Evolutionary conservation across 1,284 basidiomycete genomes (phyloP), one percentile per base, ranked within the genome.

Genomic region (Sanghuangporus weigelae): DNA sequence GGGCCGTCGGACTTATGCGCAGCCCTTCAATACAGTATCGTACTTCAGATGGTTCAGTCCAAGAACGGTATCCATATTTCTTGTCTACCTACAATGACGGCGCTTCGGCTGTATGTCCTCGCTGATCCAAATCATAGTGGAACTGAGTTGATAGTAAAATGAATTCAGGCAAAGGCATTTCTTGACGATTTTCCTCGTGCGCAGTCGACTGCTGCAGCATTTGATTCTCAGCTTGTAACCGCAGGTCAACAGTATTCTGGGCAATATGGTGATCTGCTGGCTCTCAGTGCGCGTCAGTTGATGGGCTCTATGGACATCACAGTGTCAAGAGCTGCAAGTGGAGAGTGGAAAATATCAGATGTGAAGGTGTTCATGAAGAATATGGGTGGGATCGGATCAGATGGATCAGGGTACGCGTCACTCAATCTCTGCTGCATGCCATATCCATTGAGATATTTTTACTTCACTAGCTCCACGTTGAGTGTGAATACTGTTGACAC

Each of bases 401-500:
- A 48, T 23, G 44, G 19, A 1, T 7, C 14, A 1, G 23, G 50
- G 58, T 56, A 49, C 36, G 59, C 60, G 16, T 2, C 19, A n/a
- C 1, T 46, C 1, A 19, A n/a, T n/a, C 1, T 46, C 16, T 19
- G n/a, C 2, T 7, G 21, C 21, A 19, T n/a, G 16, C 16, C 1
- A n/a, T 46, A 14, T 46, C 12, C 16, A 16, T 7, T n/a, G 16
- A 11, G 7, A 4, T 19, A 2, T n/a, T 1, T 19, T 23, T 16
- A 39, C 16, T 14, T 21, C 11, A 10, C 40, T 31, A 51, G 50
- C 14, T 8, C 7, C 12, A 51, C 50, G 19, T 26, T 51, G 23
- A 75, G 78, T 2, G 73, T 77, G 7, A 83, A 79, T 64, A 77
- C 82, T 2, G 79, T 82, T 2, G 82, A 84, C 62, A 73, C 74